Evolutionary conservation across 2,329 filamentous ascomycete genomes (phyloP), one percentile per base, ranked within the genome.

Genomic region (Calonectria leucothoes): DNA sequence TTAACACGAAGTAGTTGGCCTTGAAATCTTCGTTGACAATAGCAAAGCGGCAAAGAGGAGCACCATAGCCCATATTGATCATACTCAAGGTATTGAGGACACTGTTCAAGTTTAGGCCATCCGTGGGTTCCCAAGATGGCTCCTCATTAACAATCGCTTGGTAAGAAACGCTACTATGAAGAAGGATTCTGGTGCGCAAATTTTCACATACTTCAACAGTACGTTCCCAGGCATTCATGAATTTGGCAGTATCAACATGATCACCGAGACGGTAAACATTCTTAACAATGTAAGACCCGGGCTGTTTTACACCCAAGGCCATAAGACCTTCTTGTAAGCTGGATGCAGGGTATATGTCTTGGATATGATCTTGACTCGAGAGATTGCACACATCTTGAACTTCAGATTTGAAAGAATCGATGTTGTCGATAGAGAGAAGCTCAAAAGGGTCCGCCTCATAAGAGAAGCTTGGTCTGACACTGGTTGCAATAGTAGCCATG

Each of bases 321-420:
- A 71, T 51, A 15, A 71, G 61, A 29, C 69, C 69, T 27, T 71
- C 69, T 27, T 71, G 69, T 3, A 71, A 15, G 15, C 45, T 64
- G 12, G 69, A 57, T n/a, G 49, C 39, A 8, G 69, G 69, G 51
- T 37, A 61, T 12, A 29, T n/a, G 17, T 63, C 66, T 33, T 69
- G 6, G 6, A 63, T 51, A 0, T 39, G 14, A 23, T 45, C 3
- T 6, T 42, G 17, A 23, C 1, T n/a, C 4, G 64, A 42, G 12
- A 52, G 12, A 4, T 14, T 4, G 11, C 51, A 59, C 0, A 35
- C 0, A 2, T 15, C 42, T 64, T 23, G 23, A 17, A 45, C 29
- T 45, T 64, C 10, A 2, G 31, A 17, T n/a, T 31, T 51, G 11
- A 49, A 11, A 17, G 15, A 8, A 10, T 39, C 23, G 14, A 37